Evolutionary conservation across 164 flowering plant genomes (phyloP), one percentile per base, ranked within the genome.

Genomic region (Vitis labrusca): DNA sequence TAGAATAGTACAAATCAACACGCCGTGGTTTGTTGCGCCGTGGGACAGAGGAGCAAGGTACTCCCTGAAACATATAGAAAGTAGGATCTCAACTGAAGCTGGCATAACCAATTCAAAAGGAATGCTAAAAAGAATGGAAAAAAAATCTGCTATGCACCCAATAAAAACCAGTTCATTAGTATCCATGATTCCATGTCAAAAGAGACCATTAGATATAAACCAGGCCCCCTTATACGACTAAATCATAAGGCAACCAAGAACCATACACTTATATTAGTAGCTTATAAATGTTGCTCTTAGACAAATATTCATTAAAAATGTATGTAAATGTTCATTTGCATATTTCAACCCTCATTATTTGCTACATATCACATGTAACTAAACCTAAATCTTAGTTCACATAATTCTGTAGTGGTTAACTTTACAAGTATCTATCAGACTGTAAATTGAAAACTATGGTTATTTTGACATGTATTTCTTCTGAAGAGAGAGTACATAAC

Each of bases 1-100:
- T 85, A 56, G 91, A 87, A 73, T 84, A 85, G 76, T 76, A 85
- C 51, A 79, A 67, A 63, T 85, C 88, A n/a, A 87, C 88, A 29
- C 91, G 86, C 55, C 82, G 79, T 11, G 88, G 91, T 70, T 80
- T 85, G 72, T 71, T 76, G 19, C 64, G 81, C 59, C 88, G 78
- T 9, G 89, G 88, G 49, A 85, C 32, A 51, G 89, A 71, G 27
- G 83, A 48, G 72, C 59, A 76, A 0, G 79, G 85, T 23, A 80
- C 79, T 44, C 85, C 86, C 91, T 87, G 84, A 71, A 72, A 72
- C 61, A 70, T 54, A 67, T 4, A 64, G 48, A 60, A 71, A 56
- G 0, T 53, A 10, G 14, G 56, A 53, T 53, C 56, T n/a, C 56
- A 53, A 53, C n/a, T 13, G 5, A 53, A 53, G 10, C 15, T 11